Base-by-base conservation (phyloP, 345 rosid genomes). In the Linum tenue region DNA sequence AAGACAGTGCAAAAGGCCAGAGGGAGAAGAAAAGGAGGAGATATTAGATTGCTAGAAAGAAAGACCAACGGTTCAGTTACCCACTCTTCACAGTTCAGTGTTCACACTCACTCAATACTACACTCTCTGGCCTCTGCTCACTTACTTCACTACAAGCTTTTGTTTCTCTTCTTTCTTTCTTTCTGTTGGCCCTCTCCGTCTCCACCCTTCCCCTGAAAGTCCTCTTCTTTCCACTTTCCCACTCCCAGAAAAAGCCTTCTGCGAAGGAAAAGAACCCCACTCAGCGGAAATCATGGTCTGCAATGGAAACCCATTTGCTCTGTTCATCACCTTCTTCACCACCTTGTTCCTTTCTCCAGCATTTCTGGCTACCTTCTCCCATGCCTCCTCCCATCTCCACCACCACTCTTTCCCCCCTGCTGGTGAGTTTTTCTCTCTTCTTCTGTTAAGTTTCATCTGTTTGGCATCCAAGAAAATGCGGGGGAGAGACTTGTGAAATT, bases 321-420 rank as follows among this genome's bases (percentile, higher is more conserved):
- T 51, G 0, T n/a, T 64, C 64, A 42, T 68, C 69, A 37, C 76
- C 65, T 67, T 72, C 59, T 67, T 83, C 31, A 22, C 31, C 31
- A 22, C 31, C 75, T 57, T 73, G 65, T 39, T 76, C 64, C 22
- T 68, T 66, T 73, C 76, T 58, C 74, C 71, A 36, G 65, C 64
- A 16, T 64, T 69, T 17, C 66, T 64, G 31, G 31, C 31, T 65
- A 65, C 78, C 44, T 74, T 74, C 72, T 75, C 87, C 31, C 71
- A 69, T 79, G 89, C 75, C 67, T 76, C 72, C n/a, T n/a, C n/a
- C n/a, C n/a, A n/a, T n/a, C n/a, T n/a, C n/a, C n/a, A n/a, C n/a
- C n/a, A n/a, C n/a, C n/a, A n/a, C n/a, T n/a, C n/a, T 70, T 60
- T 84, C 61, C 80, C 82, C n/a, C 70, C 85, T 59, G 64, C 85